Base-by-base conservation (phyloP, 2,329 filamentous ascomycete genomes). In the Verticillium klebahnii region DNA sequence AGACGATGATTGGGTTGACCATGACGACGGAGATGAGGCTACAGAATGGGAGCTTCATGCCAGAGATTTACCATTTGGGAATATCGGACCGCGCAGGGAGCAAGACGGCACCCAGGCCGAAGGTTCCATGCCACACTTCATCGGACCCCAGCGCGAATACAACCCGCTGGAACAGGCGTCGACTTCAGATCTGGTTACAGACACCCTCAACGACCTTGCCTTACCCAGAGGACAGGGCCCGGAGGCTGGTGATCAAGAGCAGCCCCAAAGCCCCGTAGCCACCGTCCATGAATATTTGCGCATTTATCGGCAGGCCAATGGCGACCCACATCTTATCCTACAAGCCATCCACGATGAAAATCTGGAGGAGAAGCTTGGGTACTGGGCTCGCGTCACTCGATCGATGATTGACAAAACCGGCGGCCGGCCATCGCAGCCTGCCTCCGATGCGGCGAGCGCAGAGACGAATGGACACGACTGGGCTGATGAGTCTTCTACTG, bases 321-420 rank as follows among this genome's bases (percentile, higher is more conserved):
- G 87, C 5, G 81, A 89, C 66, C 81, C 82, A 0, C 78, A 83
- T 39, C 81, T 80, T 62, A 85, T 90, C 31, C 66, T 89, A 3
- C 77, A 80, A 50, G 85, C 90, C 25, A 86, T 89, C 36, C 80
- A 83, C 45, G 81, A 85, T 40, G 86, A 89, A 67, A 80, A 82
- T 5, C 78, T 85, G 2, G 79, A 84, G 61, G 83, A 85, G 12
- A 82, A 83, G 58, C 78, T 91, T 37, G 77, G 78, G 12, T 85
- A 86, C 70, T 85, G 87, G 78, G 79, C 89, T 12, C 78, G 80
- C 36, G 76, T 84, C 29, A 85, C 86, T 15, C 58, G 60, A 12
- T 66, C 64, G 19, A 66, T 66, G 64, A 65, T 66, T 36, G 64
- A 65, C 5, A 66, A 63, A 61, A 63, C 54, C 19, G n/a, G 62